These are phyloP conservation scores for Jatropha podagrica DNA, from an alignment of 441 rosid species.

Conservation along the genomic window DNA sequence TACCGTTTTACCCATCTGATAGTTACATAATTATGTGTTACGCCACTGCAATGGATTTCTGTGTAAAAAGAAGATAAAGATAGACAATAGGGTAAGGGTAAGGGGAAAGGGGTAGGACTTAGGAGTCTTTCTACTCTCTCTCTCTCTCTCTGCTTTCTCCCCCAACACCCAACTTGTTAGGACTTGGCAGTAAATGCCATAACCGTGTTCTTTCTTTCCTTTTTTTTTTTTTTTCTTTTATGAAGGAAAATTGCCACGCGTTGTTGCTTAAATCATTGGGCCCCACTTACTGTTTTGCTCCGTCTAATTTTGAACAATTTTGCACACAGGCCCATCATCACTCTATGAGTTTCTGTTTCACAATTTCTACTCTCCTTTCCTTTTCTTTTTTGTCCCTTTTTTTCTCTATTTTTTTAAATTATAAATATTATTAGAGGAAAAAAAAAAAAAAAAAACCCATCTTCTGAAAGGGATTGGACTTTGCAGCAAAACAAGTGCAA, in stretches of 20 bases:
- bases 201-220: neutral
- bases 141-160: neutral
- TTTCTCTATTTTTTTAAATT: no score
- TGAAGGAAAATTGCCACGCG: conserved; percentile 20
- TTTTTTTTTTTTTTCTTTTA: no score
- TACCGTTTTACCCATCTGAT: conserved; percentile 35
- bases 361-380: neutral
- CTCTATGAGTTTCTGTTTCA: neutral
- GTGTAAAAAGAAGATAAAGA: conserved; percentile 1
- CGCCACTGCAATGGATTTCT: conserved; percentile 25
- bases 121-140: neutral
- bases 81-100: neutral
- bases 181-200: neutral
- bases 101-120: neutral
- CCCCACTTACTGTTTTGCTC: conserved; percentile 21
- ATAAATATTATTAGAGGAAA: no score
- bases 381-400: neutral
- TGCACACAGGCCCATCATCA: neutral
- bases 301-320: conserved; percentile 13
- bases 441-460: no score
- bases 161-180: conserved; percentile 20
- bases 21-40: neutral
- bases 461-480: no score
- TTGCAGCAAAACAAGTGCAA: no score
- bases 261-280: conserved; percentile 12